Conservation (phyloP, 345 rosid species). For the Eucalyptus coolabah region DNA sequence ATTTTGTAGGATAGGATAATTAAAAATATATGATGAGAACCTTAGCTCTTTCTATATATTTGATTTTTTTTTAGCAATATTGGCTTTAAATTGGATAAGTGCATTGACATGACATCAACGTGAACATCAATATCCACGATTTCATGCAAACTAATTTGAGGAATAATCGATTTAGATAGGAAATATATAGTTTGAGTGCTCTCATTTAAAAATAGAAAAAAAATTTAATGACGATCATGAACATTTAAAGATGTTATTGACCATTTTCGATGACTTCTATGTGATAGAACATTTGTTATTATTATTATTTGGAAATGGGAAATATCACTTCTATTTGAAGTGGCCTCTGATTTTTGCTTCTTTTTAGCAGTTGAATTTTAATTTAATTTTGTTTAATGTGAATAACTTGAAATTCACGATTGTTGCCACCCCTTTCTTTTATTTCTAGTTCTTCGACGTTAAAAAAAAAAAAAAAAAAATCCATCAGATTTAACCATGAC, state of each 20-base stretch:
- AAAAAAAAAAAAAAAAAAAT: too few species aligned
- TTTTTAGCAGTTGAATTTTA: not conserved
- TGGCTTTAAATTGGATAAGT: not conserved
- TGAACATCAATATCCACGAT: too few species aligned
- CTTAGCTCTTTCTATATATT: not conserved
- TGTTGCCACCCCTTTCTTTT: not conserved
- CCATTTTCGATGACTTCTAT: not conserved
- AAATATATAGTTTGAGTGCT: not conserved
- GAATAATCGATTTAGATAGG: not conserved
- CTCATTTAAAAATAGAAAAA: not conserved
- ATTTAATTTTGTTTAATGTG: not conserved
- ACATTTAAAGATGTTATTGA: too few species aligned
- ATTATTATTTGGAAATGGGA: not conserved
- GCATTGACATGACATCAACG: rapidly evolving
- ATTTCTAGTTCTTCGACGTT: not conserved
- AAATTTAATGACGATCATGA: not conserved
- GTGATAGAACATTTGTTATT: too few species aligned
- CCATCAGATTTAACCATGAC: not conserved
- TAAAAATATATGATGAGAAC: not conserved
- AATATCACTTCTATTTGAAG: not conserved
- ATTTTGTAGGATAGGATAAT: not conserved
- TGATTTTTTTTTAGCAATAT: not conserved
- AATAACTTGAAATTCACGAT: not conserved
- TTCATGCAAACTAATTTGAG: too few species aligned
- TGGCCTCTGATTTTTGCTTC: not conserved